phyloP scores from a whole-genome alignment of 495 filamentous ascomycete species.

The Aspergillus sclerotiicarbonarius region DNA sequence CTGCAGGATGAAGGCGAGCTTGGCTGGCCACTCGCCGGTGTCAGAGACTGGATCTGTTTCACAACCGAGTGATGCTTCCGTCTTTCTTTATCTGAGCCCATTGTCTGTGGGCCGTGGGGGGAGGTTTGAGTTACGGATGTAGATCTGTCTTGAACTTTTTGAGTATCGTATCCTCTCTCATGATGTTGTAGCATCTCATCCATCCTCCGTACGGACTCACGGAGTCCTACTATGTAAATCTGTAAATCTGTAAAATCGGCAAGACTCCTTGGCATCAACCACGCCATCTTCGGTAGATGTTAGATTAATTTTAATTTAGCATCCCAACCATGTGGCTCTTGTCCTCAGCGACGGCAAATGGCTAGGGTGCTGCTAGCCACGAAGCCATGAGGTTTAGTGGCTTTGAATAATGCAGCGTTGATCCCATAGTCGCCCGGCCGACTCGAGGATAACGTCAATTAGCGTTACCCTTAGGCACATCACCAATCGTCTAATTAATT shows the following conservation, averaged over 20 bases:
- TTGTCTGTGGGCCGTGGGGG: neutral
- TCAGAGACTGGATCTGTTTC: neutral
- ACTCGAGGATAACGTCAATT: neutral
- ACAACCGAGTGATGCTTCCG: neutral
- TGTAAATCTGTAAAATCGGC: too few species aligned
- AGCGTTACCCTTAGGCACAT: slow-evolving; percentile 8
- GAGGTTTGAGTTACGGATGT: neutral
- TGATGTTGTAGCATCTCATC: neutral
- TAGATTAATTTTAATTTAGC: slow-evolving; percentile 1
- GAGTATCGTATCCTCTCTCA: too few species aligned
- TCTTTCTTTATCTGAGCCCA: neutral
- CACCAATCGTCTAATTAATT: slow-evolving; percentile 2
- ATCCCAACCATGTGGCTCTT: slow-evolving; percentile 1
- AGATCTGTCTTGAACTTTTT: too few species aligned
- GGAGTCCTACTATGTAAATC: too few species aligned
- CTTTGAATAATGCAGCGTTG: slow-evolving; percentile 12
- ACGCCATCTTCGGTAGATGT: neutral
- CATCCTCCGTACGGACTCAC: neutral
- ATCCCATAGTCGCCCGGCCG: slow-evolving; percentile 3
- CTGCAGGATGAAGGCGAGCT: neutral
- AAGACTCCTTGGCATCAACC: neutral
- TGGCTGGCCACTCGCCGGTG: neutral
- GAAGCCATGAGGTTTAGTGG: neutral
- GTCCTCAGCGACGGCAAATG: neutral
- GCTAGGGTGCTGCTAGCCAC: neutral